These are phyloP conservation scores for Litsea cubeba DNA, from an alignment of 164 flowering plant species.

Conservation along the genomic window DNA sequence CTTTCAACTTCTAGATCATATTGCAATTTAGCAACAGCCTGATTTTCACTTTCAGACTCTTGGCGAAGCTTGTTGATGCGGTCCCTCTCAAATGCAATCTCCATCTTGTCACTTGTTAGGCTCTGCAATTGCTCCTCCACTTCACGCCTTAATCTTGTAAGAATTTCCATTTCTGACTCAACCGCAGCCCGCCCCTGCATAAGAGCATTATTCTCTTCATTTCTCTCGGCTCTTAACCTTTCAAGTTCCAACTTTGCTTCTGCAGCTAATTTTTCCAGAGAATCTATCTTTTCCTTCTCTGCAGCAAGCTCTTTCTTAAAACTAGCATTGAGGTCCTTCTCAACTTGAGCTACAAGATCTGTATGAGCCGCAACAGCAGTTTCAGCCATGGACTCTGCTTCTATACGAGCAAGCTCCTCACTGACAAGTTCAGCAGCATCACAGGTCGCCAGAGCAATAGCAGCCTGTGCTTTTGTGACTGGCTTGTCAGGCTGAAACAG, in stretches of 20 bases:
- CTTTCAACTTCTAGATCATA: conserved; percentile 93
- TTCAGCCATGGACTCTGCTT: conserved; percentile 94
- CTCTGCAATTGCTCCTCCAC: conserved; percentile 79
- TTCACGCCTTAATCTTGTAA: conserved; percentile 65
- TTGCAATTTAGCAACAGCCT: conserved; percentile 62
- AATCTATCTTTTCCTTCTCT: conserved; percentile 72
- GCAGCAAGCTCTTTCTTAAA: conserved; percentile 70
- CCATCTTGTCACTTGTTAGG: conserved; percentile 66
- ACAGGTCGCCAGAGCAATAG: conserved; percentile 86
- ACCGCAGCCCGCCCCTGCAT: conserved; percentile 63
- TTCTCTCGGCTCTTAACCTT: conserved; percentile 61
- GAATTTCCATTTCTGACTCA: conserved; percentile 87
- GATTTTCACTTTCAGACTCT: conserved; percentile 76
- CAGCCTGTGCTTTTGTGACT: conserved; percentile 96
- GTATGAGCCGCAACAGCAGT: conserved; percentile 85
- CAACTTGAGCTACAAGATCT: conserved; percentile 90
- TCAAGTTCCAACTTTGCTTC: conserved; percentile 73
- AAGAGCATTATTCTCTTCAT: conserved; percentile 49
- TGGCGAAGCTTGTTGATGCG: conserved; percentile 56
- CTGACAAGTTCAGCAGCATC: conserved; percentile 79
- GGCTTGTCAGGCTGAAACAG: conserved; percentile 95
- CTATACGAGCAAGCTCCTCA: conserved; percentile 97
- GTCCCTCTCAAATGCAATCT: conserved; percentile 77
- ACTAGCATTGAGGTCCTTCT: conserved; percentile 70
- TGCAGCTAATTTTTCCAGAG: conserved; percentile 82